A percentile compares a stretch with the other conserved stretches of the same genome.
These are phyloP conservation scores for Thalassia testudinum DNA, from an alignment of 116 monocot species.

Conservation along the genomic window DNA sequence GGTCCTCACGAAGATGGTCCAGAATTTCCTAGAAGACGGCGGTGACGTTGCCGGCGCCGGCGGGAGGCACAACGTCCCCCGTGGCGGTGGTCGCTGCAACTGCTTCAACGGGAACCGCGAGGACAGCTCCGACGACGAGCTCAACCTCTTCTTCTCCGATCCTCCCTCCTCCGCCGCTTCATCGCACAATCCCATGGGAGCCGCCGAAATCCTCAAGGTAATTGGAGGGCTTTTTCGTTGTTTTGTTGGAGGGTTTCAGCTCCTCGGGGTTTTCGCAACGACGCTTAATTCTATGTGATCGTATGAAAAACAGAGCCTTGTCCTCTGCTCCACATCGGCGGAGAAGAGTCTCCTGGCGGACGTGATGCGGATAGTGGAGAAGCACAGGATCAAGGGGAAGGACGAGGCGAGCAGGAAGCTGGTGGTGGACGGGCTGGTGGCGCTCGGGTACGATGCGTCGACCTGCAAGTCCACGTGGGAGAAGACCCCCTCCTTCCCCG, in stretches of 20 bases:
- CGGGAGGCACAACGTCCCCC: conserved; percentile 33
- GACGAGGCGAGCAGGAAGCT: conserved; percentile 18
- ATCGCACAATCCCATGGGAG: too few species aligned
- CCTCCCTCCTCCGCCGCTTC: too few species aligned
- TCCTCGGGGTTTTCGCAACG: too few species aligned
- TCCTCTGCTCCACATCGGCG: conserved; percentile 38
- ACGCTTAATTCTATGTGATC: too few species aligned
- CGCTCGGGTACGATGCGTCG: conserved; percentile 64
- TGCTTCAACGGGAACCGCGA: conserved; percentile 59
- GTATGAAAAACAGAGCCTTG: conserved; percentile 75
- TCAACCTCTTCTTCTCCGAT: too few species aligned
- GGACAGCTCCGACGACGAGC: conserved; percentile 76
- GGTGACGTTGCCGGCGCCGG: conserved; percentile 15
- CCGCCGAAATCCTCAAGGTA: too few species aligned
- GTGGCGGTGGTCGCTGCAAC: too few species aligned
- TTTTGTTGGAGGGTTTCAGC: too few species aligned
- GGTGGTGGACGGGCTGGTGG: conserved; percentile 34
- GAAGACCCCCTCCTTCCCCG: conserved; percentile 41
- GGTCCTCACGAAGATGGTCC: conserved; percentile 61
- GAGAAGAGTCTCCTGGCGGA: conserved; percentile 83
- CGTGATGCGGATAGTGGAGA: conserved; percentile 47
- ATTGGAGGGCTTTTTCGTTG: too few species aligned
- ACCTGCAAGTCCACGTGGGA: conserved; percentile 79
- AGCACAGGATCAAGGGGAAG: conserved; percentile 24
- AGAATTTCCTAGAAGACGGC: conserved; percentile 76